Base-by-base conservation (phyloP, 148 eudicot species). In the Mesembryanthemum crystallinum region DNA sequence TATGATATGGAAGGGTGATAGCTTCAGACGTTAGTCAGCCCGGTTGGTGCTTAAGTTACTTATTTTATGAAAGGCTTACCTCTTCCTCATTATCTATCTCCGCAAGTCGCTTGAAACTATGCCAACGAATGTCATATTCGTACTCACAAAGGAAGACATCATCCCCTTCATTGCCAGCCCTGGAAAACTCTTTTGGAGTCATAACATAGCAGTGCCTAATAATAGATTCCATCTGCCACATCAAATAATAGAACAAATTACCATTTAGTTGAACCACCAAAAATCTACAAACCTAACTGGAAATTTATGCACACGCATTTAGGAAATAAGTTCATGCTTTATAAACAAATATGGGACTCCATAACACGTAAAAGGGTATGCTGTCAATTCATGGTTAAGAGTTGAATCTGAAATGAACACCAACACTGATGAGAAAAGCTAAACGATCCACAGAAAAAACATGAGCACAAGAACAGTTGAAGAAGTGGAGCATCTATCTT, bases 111-210 rank as follows among this genome's bases (percentile, higher is more conserved):
- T 96, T 96, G 89, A 96, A 96, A 79, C 90, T 91, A 75, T 88
- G 94, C 90, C 94, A 89, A n/a, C 75, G 88, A 49, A 85, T 82
- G 74, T 96, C 99, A 76, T 96, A 96, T 61, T 92, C 98, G 71
- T 96, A 96, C 71, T 96, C 99, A 74, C 98, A 96, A 29, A 96
- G 82, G 67, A 96, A 96, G 69, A 92, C 89, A 79, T 96, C 99
- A 86, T 96, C 99, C 67, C 99, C 98, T 81, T 88, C 97, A 75
- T 89, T 87, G 62, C 69, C 76, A 52, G 94, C 93, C 75, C 84
- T 88, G 39, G 85, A 60, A 77, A 79, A 96, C 80, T 92, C 97
- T 82, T 83, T 91, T 20, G 99, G 99, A 76, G 74, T 79, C 94
- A 87, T 88, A 29, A 95, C 91, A 76, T 52, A 86, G 86, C 99